Evolutionary conservation across 1,284 basidiomycete species (phyloP), one percentile per base, ranked within the genome.

Genomic region (Cronartium ribicola): DNA sequence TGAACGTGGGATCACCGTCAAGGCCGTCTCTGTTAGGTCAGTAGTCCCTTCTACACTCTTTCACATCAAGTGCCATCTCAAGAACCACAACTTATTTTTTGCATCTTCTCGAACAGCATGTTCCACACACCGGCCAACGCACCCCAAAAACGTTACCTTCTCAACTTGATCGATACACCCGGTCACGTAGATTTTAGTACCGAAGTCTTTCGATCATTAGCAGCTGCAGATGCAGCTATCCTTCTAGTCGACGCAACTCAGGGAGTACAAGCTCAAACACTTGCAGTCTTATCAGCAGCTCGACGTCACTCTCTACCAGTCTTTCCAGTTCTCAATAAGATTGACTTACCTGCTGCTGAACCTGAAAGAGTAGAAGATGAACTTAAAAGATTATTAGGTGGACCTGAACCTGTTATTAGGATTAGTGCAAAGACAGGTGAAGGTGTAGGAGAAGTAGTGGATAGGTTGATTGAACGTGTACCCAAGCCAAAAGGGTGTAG

Each of bases 81-180:
- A n/a, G n/a, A n/a, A n/a, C n/a, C n/a, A n/a, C n/a, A n/a, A n/a
- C n/a, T n/a, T n/a, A n/a, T n/a, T n/a, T n/a, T n/a, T n/a, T n/a
- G n/a, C n/a, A n/a, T n/a, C n/a, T n/a, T 76, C 67, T 36, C 59
- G 43, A 64, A 63, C 76, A 92, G 90, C 81, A 95, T 97, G 90
- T 84, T 94, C 29, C 77, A 79, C 65, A 69, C 43, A 14, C 66
- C 62, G 85, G 90, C 80, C 20, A 79, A 83, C 11, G 80, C 83
- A 70, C 81, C 85, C 63, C 86, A 85, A 5, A 83, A 84, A 46
- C 83, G 83, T 22, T 89, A 90, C 79, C 85, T 99, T 65, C 86
- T 99, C 77, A 98, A 98, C 82, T 84, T 98, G 44, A 95, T 99
- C 79, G 95, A 99, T 81, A 98, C 96, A 0, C 95, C 95, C 88